A percentile compares a stretch with the other conserved stretches of the same genome.
Evolutionary conservation across 768 basidiomycete species (phyloP).

Genomic region (Mycena polygramma): DNA sequence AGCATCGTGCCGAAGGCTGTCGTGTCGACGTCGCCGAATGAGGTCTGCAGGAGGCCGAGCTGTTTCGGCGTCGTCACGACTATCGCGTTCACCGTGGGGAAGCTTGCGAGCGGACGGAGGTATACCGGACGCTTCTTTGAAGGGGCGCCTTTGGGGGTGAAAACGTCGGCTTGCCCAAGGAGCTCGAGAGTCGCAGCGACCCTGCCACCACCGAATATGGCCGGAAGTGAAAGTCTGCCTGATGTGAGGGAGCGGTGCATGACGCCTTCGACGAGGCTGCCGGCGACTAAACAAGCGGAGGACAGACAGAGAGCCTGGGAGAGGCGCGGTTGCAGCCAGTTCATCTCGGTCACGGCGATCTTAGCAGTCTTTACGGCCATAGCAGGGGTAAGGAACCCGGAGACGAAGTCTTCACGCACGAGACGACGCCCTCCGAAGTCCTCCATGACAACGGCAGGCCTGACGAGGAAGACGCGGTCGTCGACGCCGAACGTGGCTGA

Average conservation of each 20-base stretch:
- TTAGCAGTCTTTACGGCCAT: slow-evolving; percentile 11
- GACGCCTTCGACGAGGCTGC: slow-evolving; percentile 23
- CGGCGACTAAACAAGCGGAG: slow-evolving; percentile 6
- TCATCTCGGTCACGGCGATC: background rate
- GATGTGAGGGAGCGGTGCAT: slow-evolving; percentile 16
- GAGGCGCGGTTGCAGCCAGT: background rate
- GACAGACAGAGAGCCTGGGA: background rate
- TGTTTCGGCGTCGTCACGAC: background rate
- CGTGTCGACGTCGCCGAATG: slow-evolving; percentile 1
- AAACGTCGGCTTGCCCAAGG: slow-evolving; percentile 17
- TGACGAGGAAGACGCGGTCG: slow-evolving; percentile 14
- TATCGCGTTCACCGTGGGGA: slow-evolving; percentile 21
- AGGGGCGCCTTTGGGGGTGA: slow-evolving; percentile 1
- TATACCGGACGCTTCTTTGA: slow-evolving; percentile 17
- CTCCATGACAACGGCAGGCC: slow-evolving; percentile 11
- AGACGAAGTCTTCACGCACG: slow-evolving; percentile 1
- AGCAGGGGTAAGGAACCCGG: slow-evolving; percentile 17
- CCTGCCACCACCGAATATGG: slow-evolving; percentile 1
- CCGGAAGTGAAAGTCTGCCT: slow-evolving; percentile 15
- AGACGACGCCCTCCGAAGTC: slow-evolving; percentile 1
- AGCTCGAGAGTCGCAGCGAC: slow-evolving; percentile 18
- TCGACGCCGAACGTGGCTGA: background rate
- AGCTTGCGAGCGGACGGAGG: slow-evolving; percentile 12
- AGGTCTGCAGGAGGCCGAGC: slow-evolving; percentile 20
- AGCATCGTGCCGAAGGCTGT: slow-evolving; percentile 22